phyloP scores from a whole-genome alignment of 306 rosid species.

The Lathyrus oleraceus region DNA sequence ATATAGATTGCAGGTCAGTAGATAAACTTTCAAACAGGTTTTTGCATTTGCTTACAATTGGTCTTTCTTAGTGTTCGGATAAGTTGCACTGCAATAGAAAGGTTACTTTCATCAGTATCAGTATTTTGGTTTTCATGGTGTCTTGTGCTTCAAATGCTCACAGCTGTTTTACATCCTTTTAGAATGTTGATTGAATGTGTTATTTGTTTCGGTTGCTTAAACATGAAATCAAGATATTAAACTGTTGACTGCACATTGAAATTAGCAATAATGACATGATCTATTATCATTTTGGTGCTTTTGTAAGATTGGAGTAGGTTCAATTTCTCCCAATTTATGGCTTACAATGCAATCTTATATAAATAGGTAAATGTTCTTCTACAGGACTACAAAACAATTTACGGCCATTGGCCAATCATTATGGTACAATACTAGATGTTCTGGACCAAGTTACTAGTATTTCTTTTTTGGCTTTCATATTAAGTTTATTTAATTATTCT shows the following conservation, averaged over 20 bases:
- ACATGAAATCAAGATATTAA: slow-evolving; percentile 18
- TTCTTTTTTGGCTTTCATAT: neutral
- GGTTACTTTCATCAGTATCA: slow-evolving; percentile 20
- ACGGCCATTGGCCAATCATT: neutral
- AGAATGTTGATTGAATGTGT: slow-evolving; percentile 19
- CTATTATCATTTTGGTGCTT: neutral
- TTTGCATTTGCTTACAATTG: slow-evolving; percentile 34
- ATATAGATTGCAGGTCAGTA: slow-evolving; percentile 77
- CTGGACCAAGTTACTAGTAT: neutral
- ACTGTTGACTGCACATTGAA: neutral
- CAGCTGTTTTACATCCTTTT: slow-evolving; percentile 5
- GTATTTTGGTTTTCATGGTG: slow-evolving; percentile 12
- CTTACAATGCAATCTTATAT: neutral
- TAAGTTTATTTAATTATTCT: no score
- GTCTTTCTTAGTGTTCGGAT: slow-evolving; percentile 29
- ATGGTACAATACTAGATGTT: neutral
- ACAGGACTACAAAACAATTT: neutral
- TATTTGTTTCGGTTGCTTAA: slow-evolving; percentile 26
- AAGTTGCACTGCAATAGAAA: slow-evolving; percentile 1
- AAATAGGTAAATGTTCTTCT: neutral
- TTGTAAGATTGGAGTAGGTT: neutral
- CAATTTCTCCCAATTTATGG: neutral
- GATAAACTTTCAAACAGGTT: slow-evolving; percentile 32
- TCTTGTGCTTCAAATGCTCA: slow-evolving; percentile 15
- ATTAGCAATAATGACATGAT: neutral